Percentiles rank a stretch among this genome's conserved stretches.
Evolutionary conservation across 2,329 filamentous ascomycete genomes (phyloP).

Genomic region (Exophiala xenobiotica): DNA sequence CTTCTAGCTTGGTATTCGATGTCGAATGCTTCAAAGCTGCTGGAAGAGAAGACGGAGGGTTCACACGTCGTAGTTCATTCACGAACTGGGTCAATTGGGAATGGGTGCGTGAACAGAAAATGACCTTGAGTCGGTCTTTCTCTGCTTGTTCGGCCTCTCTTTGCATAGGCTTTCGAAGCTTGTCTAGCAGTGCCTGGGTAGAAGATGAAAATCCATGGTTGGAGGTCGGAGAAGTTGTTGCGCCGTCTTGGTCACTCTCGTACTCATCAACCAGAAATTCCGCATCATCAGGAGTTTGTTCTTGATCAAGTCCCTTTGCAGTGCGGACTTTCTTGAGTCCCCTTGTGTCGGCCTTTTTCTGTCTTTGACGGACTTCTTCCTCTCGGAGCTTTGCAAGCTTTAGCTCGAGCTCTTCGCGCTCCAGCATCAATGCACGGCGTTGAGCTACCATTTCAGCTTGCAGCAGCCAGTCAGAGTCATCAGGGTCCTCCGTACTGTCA

Average conservation of each 20-base stretch:
- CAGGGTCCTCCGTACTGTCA: conserved; percentile 45
- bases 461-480: conserved; percentile 82
- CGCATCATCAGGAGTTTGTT: conserved; percentile 52
- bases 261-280: conserved; percentile 77
- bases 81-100: conserved; percentile 90
- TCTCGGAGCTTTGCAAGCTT: conserved; percentile 37
- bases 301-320: neutral
- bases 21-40: conserved; percentile 49
- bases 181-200: conserved; percentile 71
- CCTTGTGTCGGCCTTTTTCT: conserved; percentile 8
- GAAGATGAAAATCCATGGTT: conserved; percentile 65
- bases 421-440: conserved; percentile 63
- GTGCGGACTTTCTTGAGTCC: conserved; percentile 17
- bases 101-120: conserved; percentile 89
- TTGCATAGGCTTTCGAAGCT: conserved; percentile 52
- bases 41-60: conserved; percentile 74
- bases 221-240: conserved; percentile 33
- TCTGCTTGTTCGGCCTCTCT: conserved; percentile 49
- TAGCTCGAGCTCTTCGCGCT: conserved; percentile 70
- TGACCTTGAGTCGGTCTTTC: conserved; percentile 75
- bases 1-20: conserved; percentile 23
- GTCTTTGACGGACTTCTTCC: conserved; percentile 16
- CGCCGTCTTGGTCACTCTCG: conserved; percentile 59
- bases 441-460: conserved; percentile 72
- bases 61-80: conserved; percentile 74